A percentile compares a stretch with the other conserved stretches of the same genome.
These are phyloP conservation scores for Ceratocystis diversiconidia DNA, from an alignment of 2,329 filamentous ascomycete genomes.

Conservation along the genomic window DNA sequence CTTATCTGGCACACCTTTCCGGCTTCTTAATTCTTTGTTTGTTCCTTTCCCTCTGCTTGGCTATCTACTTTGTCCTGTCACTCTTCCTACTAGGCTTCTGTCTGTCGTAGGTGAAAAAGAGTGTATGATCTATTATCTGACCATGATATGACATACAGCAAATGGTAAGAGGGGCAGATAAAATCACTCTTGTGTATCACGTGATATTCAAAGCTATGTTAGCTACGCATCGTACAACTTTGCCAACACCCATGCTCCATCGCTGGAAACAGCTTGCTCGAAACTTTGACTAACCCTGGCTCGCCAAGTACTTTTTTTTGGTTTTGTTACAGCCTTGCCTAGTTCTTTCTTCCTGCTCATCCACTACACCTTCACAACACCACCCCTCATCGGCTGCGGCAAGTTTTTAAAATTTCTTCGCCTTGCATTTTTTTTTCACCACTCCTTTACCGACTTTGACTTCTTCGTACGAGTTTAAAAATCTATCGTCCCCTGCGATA, in stretches of 20 bases:
- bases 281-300: conserved; percentile 17
- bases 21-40: not conserved
- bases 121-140: too few relatives aligned
- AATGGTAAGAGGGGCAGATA: too few relatives aligned
- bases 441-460: not conserved
- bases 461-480: not conserved
- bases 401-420: not conserved
- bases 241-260: not conserved
- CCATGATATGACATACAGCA: too few relatives aligned
- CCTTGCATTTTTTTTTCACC: not conserved
- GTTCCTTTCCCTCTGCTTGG: not conserved
- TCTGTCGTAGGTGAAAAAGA: too few relatives aligned
- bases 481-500: not conserved
- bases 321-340: conserved; percentile 16
- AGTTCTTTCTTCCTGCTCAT: conserved; percentile 10
- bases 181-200: too few relatives aligned
- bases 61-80: not conserved
- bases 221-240: not conserved
- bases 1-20: not conserved
- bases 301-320: conserved; percentile 13
- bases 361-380: conserved; percentile 1
- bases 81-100: not conserved
- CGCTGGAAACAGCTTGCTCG: not conserved
- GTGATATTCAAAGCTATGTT: too few relatives aligned
- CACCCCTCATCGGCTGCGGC: conserved; percentile 16